Conservation (phyloP, 805 yeast genomes). For the Saccharomycopsis sp. region DNA sequence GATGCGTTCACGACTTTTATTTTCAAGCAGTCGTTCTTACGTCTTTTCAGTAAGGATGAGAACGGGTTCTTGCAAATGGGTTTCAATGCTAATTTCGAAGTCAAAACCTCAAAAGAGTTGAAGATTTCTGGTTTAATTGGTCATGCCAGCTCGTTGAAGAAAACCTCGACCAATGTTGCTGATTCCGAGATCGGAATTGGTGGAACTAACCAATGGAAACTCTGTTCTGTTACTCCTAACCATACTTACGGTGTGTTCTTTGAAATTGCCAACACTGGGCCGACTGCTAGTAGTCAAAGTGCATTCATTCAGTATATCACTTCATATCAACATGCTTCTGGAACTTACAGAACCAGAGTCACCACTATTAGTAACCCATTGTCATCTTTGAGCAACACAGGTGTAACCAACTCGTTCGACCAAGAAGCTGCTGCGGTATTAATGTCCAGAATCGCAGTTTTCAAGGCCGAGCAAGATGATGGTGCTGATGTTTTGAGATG, state of each 20-base stretch:
- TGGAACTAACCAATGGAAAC: conserved; percentile 81
- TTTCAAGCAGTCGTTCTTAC: conserved; percentile 85
- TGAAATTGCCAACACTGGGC: conserved; percentile 54
- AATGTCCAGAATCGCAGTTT: conserved; percentile 48
- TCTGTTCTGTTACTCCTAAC: conserved; percentile 79
- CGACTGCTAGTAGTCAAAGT: conserved; percentile 26
- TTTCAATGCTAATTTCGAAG: conserved; percentile 82
- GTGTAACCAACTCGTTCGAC: conserved; percentile 47
- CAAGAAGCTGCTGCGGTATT: conserved; percentile 65
- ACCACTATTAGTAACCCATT: conserved; percentile 49
- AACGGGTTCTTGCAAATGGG: conserved; percentile 86
- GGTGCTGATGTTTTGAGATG: conserved; percentile 40
- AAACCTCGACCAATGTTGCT: conserved; percentile 63
- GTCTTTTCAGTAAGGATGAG: conserved; percentile 80
- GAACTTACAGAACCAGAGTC: conserved; percentile 51
- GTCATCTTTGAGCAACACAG: conserved; percentile 34
- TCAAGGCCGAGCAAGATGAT: conserved; percentile 34
- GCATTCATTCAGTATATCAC: conserved; percentile 50
- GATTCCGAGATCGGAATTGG: conserved; percentile 95
- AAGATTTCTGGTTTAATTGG: conserved; percentile 93
- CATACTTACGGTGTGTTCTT: conserved; percentile 87
- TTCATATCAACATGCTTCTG: conserved; percentile 56
- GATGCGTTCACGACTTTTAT: conserved; percentile 94
- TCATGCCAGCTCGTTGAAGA: conserved; percentile 71
- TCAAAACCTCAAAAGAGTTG: conserved; percentile 79